These are phyloP conservation scores for Lepidium sativum DNA, from an alignment of 345 rosid species.

Conservation along the genomic window DNA sequence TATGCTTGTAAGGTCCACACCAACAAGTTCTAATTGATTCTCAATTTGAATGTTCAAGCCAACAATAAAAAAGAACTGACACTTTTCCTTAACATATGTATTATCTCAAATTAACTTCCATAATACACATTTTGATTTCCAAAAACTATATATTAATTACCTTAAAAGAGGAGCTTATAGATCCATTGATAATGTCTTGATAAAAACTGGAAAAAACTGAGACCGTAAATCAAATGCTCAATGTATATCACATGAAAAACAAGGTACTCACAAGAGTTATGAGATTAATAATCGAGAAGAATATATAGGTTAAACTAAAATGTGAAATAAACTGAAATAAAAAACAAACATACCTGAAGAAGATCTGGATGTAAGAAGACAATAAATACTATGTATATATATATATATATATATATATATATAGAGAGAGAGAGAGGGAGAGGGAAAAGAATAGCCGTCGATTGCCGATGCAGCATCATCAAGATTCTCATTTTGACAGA, in stretches of 20 bases:
- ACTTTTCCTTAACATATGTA: neutral
- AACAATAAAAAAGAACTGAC: conserved; percentile 8
- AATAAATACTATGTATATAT: neutral
- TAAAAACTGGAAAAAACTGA: neutral
- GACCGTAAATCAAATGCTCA: neutral
- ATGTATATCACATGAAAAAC: conserved; percentile 9
- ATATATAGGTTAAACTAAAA: neutral
- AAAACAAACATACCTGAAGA: conserved; percentile 13
- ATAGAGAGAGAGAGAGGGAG: neutral
- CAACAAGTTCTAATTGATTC: conserved; percentile 15
- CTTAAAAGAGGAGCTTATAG: conserved; percentile 5
- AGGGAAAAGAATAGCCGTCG: conserved; percentile 4
- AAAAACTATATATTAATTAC: neutral
- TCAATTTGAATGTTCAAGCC: conserved; percentile 13
- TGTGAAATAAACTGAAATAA: neutral
- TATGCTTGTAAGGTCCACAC: conserved; percentile 16
- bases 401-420: no score
- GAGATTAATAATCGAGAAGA: neutral
- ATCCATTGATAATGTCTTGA: neutral
- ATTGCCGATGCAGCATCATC: conserved; percentile 98
- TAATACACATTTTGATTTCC: neutral
- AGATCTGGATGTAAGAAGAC: conserved; percentile 5
- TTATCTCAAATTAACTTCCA: conserved; percentile 3
- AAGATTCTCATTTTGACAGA: conserved; percentile 72
- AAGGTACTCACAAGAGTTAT: neutral